Evolutionary conservation across 1,139 yeast species (phyloP).

Genomic region (Kodamaea sp.): DNA sequence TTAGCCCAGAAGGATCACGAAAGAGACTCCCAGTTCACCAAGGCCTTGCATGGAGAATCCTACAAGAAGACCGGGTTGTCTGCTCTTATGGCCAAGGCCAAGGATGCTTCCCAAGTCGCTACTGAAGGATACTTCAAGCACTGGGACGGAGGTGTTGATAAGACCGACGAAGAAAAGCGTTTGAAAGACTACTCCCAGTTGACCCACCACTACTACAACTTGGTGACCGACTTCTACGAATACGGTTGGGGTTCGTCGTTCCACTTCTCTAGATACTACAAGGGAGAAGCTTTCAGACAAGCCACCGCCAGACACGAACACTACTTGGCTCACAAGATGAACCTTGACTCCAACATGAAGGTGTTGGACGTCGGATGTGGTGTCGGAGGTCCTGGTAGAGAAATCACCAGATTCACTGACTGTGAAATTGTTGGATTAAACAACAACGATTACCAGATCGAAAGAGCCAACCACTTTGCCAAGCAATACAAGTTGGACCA

Average conservation of each 20-base stretch:
- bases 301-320: slow-evolving; percentile 98
- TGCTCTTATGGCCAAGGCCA: slow-evolving; percentile 73
- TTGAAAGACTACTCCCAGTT: slow-evolving; percentile 82
- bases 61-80: slow-evolving; percentile 68
- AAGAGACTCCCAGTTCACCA: slow-evolving; percentile 67
- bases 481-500: slow-evolving; percentile 62
- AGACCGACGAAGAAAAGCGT: slow-evolving; percentile 74
- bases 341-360: slow-evolving; percentile 72
- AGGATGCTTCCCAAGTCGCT: slow-evolving; percentile 83
- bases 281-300: slow-evolving; percentile 91
- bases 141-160: slow-evolving; percentile 90
- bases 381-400: slow-evolving; percentile 99
- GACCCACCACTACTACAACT: slow-evolving; percentile 94
- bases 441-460: slow-evolving; percentile 96
- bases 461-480: slow-evolving; percentile 86
- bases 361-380: slow-evolving; percentile 99
- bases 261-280: slow-evolving; percentile 93
- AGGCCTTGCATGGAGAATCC: slow-evolving; percentile 82
- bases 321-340: slow-evolving; percentile 86
- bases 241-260: slow-evolving; percentile 99
- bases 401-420: slow-evolving; percentile 88
- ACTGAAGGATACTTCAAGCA: slow-evolving; percentile 90
- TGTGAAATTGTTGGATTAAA: slow-evolving; percentile 87
- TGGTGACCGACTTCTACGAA: slow-evolving; percentile 93
- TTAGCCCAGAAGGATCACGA: slow-evolving; percentile 41